Conservation (phyloP, 2,329 filamentous ascomycete genomes). For the Clarireedia monteithiana region DNA sequence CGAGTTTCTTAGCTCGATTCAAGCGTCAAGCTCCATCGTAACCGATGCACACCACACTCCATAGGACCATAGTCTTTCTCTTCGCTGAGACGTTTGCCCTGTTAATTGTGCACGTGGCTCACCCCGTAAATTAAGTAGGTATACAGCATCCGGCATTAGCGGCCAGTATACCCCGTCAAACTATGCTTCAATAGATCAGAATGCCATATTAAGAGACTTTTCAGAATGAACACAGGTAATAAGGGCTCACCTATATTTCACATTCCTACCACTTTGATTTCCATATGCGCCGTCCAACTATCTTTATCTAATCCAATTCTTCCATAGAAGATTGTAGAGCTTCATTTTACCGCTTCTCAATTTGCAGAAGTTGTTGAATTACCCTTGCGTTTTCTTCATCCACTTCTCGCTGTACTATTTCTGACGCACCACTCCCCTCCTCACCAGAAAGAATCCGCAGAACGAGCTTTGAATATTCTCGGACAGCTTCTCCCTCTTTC, state of each 20-base stretch:
- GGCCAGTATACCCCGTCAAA: too few species aligned
- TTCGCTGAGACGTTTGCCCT: too few species aligned
- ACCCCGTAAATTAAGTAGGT: too few species aligned
- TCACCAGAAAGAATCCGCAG: slow-evolving; percentile 37
- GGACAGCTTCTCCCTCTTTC: slow-evolving; percentile 50
- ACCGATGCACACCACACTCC: not conserved
- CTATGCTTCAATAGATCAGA: too few species aligned
- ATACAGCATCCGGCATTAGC: too few species aligned
- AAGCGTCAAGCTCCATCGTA: slow-evolving; percentile 21
- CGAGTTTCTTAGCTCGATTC: slow-evolving; percentile 24
- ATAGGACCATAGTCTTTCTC: too few species aligned
- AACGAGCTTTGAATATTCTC: slow-evolving; percentile 53
- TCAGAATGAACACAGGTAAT: not conserved
- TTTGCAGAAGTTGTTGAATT: slow-evolving; percentile 41
- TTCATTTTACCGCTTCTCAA: slow-evolving; percentile 29
- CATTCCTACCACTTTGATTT: not conserved
- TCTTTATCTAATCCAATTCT: not conserved
- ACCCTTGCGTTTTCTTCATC: slow-evolving; percentile 37
- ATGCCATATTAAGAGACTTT: not conserved
- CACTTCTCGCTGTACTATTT: slow-evolving; percentile 36
- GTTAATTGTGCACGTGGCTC: too few species aligned
- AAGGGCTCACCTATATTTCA: not conserved
- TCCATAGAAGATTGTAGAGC: not conserved
- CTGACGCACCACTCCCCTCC: slow-evolving; percentile 27
- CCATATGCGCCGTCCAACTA: not conserved